Evolutionary conservation across 192 early-diverging fungal species (phyloP), one percentile per base, ranked within the genome.

Genomic region (Linnemannia elongata): DNA sequence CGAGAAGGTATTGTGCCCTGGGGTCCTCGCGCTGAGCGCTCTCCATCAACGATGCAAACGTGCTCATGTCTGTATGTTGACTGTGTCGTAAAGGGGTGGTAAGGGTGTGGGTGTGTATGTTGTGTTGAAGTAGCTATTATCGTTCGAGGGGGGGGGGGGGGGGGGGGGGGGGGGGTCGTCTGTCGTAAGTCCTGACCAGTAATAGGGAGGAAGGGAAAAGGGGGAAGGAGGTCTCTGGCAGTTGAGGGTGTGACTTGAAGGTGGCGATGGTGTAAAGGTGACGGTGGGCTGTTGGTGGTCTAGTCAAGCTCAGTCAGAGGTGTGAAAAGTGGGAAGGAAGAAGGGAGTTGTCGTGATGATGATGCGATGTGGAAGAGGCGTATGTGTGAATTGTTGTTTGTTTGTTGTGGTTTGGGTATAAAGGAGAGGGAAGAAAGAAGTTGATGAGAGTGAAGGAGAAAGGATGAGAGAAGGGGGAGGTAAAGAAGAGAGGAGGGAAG

Each of bases 1-100:
- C 96, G 38, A 97, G 88, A 81, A 93, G 93, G 89, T 80, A 93
- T 80, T 92, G 91, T 8, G 88, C 88, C n/a, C 95, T 90, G 9
- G 92, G 83, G 76, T 90, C 88, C 12, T 88, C 89, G 71, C 88
- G 88, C 75, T 92, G 89, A 10, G 93, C 92, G 38, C 89, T 89
- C 27, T 80, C 82, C 55, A 86, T 86, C 55, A 86, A 33, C 20
- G 78, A 68, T 22, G 74, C 74, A 35, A 80, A 69, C 41, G 79
- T 80, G 68, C 63, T 71, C 79, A 81, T 85, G 47, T 75, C 13
- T 47, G 73, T 75, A 30, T 75, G 73, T 74, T 47, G 52, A 39
- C 38, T 66, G 55, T 73, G 42, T 18, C 17, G 27, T 30, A 73
- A 30, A 22, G 72, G 72, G 12, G 49, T 52, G 1, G 49, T 52